These are phyloP conservation scores for Neostapfia colusana DNA, from an alignment of 176 grass and related monocot species.

Conservation along the genomic window DNA sequence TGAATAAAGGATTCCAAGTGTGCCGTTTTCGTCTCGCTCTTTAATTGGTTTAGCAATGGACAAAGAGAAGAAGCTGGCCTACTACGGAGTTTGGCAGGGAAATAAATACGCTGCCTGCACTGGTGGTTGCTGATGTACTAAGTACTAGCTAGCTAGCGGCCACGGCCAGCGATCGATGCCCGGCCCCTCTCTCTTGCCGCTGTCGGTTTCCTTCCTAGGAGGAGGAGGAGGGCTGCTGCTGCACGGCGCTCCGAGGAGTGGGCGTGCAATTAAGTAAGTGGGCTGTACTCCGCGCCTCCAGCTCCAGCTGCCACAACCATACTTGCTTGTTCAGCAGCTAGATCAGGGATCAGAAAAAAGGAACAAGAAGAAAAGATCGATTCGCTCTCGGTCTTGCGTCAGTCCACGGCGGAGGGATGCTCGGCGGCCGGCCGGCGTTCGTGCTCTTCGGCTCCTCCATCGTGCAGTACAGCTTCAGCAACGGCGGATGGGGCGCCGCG, in stretches of 20 bases:
- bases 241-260: too few species aligned
- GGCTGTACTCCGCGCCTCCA: neutral
- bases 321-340: neutral
- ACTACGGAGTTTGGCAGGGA: too few species aligned
- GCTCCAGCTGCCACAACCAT: neutral
- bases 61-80: too few species aligned
- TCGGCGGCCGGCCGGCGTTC: slow-evolving; percentile 44
- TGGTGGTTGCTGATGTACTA: neutral
- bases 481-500: slow-evolving; percentile 59
- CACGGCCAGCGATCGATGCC: too few species aligned
- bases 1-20: too few species aligned
- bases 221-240: too few species aligned
- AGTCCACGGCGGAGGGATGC: slow-evolving; percentile 5
- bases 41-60: too few species aligned
- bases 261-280: too few species aligned
- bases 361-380: too few species aligned
- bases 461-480: slow-evolving; percentile 72
- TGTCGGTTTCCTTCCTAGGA: neutral
- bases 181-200: neutral
- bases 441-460: slow-evolving; percentile 74
- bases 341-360: too few species aligned
- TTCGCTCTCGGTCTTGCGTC: neutral
- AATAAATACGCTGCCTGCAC: slow-evolving; percentile 20
- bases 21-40: too few species aligned
- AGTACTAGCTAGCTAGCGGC: too few species aligned